Evolutionary conservation across 352 stramenopile species (phyloP), one percentile per base, ranked within the genome.

Genomic region (Phytophthora niederhauseri): DNA sequence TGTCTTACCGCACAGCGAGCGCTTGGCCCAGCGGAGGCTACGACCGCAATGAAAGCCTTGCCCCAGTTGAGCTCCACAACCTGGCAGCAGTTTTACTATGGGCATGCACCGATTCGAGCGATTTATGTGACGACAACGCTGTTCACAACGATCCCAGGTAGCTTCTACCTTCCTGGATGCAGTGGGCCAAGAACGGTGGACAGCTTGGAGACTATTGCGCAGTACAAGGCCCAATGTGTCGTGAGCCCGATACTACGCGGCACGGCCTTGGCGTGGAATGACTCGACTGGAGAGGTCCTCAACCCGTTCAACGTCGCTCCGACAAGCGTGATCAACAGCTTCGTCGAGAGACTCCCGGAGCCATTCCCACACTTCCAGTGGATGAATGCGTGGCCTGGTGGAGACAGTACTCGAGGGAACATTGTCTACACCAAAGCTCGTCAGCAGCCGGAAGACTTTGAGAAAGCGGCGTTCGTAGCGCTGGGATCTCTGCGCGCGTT

Each of bases 401-500:
- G 64, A 34, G 64, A 53, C 2, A 66, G 66, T 7, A 76, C 54
- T 6, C 68, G 81, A 19, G 81, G 81, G 3, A 92, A 91, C 19
- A 11, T 76, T 6, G 64, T 82, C 17, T 91, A 91, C 51, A 55
- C 82, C 0, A 70, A 80, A 3, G 46, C 78, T n/a, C 22, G 54
- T 15, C 55, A 78, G 17, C 38, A 64, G 14, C 55, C 52, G 2
- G 38, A 70, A 20, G 56, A 60, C 20, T 74, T 81, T 11, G 71
- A 82, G 12, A 70, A 76, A 24, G 0, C 5, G 3, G 53, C 70
- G 12, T 78, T 81, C 26, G 72, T 83, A 38, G 57, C 59, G 11
- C 61, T 89, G 8, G 82, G 70, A 4, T 69, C 70, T 2, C 31
- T 91, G 1, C 76, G 84, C 9, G 74, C 80, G 14, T 85, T 76